Base-by-base conservation (phyloP, 129 eudicot genomes). In the Deinandra increscens region DNA sequence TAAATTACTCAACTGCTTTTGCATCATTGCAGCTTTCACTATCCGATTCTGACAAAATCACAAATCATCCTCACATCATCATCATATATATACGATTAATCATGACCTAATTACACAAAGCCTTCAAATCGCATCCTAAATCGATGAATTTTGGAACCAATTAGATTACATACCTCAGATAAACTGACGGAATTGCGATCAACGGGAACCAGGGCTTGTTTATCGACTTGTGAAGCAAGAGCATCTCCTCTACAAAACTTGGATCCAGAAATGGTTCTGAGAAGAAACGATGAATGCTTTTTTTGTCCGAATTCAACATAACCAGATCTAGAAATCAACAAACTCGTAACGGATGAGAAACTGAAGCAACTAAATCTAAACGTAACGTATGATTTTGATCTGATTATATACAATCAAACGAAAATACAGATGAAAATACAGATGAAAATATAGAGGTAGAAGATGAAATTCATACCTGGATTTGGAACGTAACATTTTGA, bases 191-290 rank as follows among this genome's bases (percentile, higher is more conserved):
- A 67, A 69, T 69, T 82, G 78, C 84, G 73, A 44, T 71, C 81
- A 78, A 67, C 61, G 38, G 82, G 45, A 20, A 83, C 81, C 39
- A 85, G 77, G 64, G 91, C 89, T 18, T 75, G 64, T 68, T 73
- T 63, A 48, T 86, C 85, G 61, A 83, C 76, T 46, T 86, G 93
- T 19, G 86, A 66, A 12, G 64, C 78, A 45, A 85, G 56, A 23
- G 68, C 80, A 74, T 83, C 91, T 20, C 96, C 91, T 77, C 89
- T 79, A 41, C 91, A 86, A 73, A 86, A 18, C 76, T 55, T 78
- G 14, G 87, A 81, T 60, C 89, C 84, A 65, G 85, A 81, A 48
- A 88, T 68, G 63, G 83, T 78, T 75, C 79, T 75, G 14, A 79
- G 74, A 14, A 85, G 45, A 70, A 75, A 63, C 3, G 86, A 81